These are phyloP conservation scores for Excoecaria agallocha DNA, from an alignment of 345 rosid genomes.

Conservation along the genomic window DNA sequence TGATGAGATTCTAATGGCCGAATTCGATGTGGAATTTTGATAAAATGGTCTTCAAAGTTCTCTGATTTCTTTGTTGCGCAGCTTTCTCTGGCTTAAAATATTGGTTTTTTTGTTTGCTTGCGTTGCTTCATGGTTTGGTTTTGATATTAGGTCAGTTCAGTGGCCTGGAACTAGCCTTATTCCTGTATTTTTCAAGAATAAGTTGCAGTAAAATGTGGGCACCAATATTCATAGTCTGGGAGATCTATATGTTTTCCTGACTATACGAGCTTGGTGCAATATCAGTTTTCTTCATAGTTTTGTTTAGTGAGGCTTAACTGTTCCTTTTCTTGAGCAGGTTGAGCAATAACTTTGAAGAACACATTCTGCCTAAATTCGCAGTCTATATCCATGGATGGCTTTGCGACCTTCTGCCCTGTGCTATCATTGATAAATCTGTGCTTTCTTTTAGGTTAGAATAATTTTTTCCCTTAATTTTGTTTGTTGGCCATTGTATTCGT, in stretches of 20 bases:
- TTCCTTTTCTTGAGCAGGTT: neutral
- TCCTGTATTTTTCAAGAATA: too few relatives aligned
- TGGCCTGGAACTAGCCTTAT: too few relatives aligned
- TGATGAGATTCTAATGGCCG: conserved; percentile 31
- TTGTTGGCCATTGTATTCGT: too few relatives aligned
- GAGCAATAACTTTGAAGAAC: conserved; percentile 18
- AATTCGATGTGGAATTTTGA: conserved; percentile 33
- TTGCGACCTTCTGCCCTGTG: too few relatives aligned
- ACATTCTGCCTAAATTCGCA: neutral
- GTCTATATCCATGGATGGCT: too few relatives aligned
- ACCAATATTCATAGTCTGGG: conserved; percentile 34
- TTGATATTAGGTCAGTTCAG: too few relatives aligned
- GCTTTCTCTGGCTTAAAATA: neutral
- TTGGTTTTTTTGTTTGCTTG: neutral
- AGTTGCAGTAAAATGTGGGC: neutral
- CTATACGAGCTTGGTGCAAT: conserved; percentile 36
- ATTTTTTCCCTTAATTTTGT: too few relatives aligned
- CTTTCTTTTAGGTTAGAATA: too few relatives aligned
- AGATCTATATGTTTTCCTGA: conserved; percentile 16
- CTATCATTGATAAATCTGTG: too few relatives aligned
- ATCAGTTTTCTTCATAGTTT: neutral
- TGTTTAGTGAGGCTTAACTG: neutral
- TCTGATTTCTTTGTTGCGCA: conserved; percentile 34
- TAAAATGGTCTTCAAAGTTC: conserved; percentile 42
- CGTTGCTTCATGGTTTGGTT: neutral